These are phyloP conservation scores for Penicillium hesseltinei DNA, from an alignment of 2,329 filamentous ascomycete genomes.

Conservation along the genomic window DNA sequence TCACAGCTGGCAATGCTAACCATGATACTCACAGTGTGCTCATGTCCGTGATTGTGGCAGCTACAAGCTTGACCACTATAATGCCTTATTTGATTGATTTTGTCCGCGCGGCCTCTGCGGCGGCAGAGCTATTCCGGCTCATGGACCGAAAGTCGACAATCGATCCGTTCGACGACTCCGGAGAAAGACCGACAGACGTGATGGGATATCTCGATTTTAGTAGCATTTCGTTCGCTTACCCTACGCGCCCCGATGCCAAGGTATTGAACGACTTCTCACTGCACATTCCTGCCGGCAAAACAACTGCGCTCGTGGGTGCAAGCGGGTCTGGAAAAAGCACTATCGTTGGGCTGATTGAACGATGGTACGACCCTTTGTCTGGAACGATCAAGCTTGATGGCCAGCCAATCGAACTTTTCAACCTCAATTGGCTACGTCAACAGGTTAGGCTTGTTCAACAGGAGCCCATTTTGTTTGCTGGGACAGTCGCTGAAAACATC, in stretches of 20 bases:
- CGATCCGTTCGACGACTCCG: constrained; percentile 31
- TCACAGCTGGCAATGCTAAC: neutral
- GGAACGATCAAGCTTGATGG: constrained; percentile 41
- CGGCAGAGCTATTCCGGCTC: constrained; percentile 40
- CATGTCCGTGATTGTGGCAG: constrained; percentile 32
- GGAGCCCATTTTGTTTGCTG: constrained; percentile 80
- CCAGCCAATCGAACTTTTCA: constrained; percentile 36
- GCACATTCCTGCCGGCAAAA: constrained; percentile 41
- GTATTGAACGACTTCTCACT: constrained; percentile 38
- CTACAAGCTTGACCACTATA: constrained; percentile 34
- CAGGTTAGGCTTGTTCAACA: constrained; percentile 43
- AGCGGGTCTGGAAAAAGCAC: constrained; percentile 74
- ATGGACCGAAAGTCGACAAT: constrained; percentile 40
- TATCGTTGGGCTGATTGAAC: constrained; percentile 67
- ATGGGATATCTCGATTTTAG: constrained; percentile 40
- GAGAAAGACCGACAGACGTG: constrained; percentile 12
- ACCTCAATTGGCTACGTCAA: constrained; percentile 27
- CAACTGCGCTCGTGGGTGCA: constrained; percentile 66
- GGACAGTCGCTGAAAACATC: constrained; percentile 81
- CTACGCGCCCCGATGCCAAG: constrained; percentile 41
- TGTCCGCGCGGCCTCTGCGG: constrained; percentile 42
- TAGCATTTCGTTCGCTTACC: constrained; percentile 39
- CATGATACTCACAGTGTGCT: constrained; percentile 20
- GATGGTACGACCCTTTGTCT: constrained; percentile 62
- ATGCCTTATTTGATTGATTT: constrained; percentile 41